These are phyloP conservation scores for Leucosporidium scottii DNA, from an alignment of 768 basidiomycete species.

Conservation along the genomic window DNA sequence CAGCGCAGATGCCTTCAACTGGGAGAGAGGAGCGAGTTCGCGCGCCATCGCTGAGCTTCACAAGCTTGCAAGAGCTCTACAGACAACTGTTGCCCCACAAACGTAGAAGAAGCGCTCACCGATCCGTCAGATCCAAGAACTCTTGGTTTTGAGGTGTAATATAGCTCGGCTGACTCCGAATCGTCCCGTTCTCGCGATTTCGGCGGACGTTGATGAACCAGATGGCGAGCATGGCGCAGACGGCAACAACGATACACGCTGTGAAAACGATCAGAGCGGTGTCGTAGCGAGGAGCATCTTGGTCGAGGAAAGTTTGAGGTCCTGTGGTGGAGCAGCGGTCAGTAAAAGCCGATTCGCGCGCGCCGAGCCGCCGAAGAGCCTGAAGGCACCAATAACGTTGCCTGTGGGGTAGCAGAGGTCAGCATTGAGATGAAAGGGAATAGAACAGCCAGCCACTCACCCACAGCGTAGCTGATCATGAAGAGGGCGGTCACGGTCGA, in stretches of 20 bases:
- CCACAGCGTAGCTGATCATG: conserved; percentile 29
- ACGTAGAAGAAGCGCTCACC: not conserved
- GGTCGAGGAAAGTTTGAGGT: conserved; percentile 2
- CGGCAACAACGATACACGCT: not conserved
- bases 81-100: not conserved
- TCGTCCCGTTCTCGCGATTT: not conserved
- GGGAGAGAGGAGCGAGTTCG: no score
- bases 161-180: not conserved
- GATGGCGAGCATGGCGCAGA: not conserved
- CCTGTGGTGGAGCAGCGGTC: not conserved
- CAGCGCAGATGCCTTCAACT: no score
- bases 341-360: no score
- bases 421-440: not conserved
- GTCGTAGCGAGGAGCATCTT: conserved; percentile 7
- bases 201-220: conserved; percentile 6
- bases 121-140: conserved; percentile 3
- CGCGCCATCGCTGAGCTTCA: no score
- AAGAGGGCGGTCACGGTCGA: conserved; percentile 23
- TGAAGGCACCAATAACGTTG: no score
- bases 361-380: no score
- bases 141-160: not conserved
- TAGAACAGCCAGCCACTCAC: conserved; percentile 4
- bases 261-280: not conserved
- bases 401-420: not conserved
- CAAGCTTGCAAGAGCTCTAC: no score